Percentiles rank a stretch among this genome's conserved stretches.
phyloP scores from a whole-genome alignment of 2,329 filamentous ascomycete species.

The Fusarium oxysporum region DNA sequence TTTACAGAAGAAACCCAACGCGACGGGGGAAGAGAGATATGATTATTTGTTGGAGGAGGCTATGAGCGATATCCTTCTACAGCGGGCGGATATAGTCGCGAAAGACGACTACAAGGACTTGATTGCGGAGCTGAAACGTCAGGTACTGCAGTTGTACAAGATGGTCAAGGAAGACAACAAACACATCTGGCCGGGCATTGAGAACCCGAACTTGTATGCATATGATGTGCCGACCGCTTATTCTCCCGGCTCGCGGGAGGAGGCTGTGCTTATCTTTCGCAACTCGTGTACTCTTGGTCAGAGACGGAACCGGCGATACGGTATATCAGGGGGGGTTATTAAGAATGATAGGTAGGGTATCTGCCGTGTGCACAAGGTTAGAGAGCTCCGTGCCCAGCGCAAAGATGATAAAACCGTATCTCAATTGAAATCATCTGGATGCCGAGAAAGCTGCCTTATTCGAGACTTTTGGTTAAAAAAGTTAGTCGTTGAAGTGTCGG shows the following conservation, averaged over 20 bases:
- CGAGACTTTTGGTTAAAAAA: not conserved
- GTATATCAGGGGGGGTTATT: not conserved
- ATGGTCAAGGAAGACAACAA: slow-evolving; percentile 4
- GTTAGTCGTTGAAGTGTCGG: not conserved
- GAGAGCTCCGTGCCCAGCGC: rapidly evolving
- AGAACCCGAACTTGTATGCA: slow-evolving; percentile 4
- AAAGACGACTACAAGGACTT: not conserved
- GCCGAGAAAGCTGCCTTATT: not conserved
- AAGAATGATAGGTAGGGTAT: not conserved
- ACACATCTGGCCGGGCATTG: slow-evolving; percentile 17
- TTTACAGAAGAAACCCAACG: not conserved
- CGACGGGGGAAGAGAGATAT: not conserved
- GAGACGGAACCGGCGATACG: slow-evolving; percentile 15
- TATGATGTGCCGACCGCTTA: not conserved
- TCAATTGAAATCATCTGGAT: not conserved
- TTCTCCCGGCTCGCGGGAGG: not conserved
- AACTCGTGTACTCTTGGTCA: slow-evolving; percentile 21
- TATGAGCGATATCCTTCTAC: slow-evolving; percentile 12
- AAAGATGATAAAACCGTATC: not conserved
- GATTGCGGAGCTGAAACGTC: not conserved
- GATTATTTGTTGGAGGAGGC: slow-evolving; percentile 11
- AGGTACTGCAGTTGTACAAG: slow-evolving; percentile 3
- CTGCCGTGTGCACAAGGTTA: not conserved
- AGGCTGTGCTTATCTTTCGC: slow-evolving; percentile 22
- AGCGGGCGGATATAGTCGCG: not conserved